These are phyloP conservation scores for Scheffersomyces insectosa DNA, from an alignment of 1,139 yeast species.

Conservation along the genomic window DNA sequence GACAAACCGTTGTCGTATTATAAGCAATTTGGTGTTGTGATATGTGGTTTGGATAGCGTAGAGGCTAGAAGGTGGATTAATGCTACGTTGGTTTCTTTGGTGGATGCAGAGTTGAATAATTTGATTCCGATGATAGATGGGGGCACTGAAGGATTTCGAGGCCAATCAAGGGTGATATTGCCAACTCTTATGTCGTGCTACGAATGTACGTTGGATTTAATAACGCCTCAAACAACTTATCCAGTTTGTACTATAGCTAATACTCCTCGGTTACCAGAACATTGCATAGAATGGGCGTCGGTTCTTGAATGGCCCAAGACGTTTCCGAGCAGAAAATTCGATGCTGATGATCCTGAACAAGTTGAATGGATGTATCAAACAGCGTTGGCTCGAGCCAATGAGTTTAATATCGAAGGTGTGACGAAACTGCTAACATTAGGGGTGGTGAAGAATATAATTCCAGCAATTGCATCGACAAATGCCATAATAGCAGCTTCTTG, in stretches of 20 bases:
- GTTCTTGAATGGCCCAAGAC: constrained; percentile 70
- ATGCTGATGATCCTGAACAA: constrained; percentile 70
- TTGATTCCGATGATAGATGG: constrained; percentile 89
- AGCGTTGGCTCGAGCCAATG: constrained; percentile 60
- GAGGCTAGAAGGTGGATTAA: constrained; percentile 94
- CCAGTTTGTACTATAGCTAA: constrained; percentile 96
- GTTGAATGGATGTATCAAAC: constrained; percentile 62
- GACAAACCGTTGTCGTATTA: constrained; percentile 69
- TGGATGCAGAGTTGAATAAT: constrained; percentile 51
- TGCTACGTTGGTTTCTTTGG: constrained; percentile 65
- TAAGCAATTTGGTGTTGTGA: constrained; percentile 65
- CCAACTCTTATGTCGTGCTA: constrained; percentile 89
- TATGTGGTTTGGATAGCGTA: constrained; percentile 88
- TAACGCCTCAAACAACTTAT: constrained; percentile 68
- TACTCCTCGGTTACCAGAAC: constrained; percentile 91
- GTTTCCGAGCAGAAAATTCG: constrained; percentile 51
- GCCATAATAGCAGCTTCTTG: constrained; percentile 92
- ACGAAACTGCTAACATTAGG: constrained; percentile 76
- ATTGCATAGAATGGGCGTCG: constrained; percentile 91
- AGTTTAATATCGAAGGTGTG: constrained; percentile 71
- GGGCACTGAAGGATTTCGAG: constrained; percentile 93
- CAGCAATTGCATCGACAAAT: constrained; percentile 93
- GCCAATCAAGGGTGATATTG: constrained; percentile 84
- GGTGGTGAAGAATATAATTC: constrained; percentile 88
- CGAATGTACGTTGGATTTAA: constrained; percentile 84